phyloP scores from a whole-genome alignment of 2,329 filamentous ascomycete genomes.

The Aspergillus brunneoviolaceus region DNA sequence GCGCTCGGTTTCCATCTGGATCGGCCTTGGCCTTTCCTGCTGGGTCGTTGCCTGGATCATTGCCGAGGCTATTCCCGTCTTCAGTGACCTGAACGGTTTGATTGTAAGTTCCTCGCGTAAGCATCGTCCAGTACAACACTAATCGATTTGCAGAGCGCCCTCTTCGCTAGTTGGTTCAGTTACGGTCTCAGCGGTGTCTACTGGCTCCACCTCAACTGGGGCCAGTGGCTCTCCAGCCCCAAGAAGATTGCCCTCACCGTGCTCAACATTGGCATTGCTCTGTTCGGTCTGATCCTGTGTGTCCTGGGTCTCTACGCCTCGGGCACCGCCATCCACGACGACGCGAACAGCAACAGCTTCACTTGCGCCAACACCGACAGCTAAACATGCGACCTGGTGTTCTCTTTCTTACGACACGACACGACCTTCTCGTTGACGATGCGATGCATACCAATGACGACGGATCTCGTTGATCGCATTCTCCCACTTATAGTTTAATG shows the following conservation, averaged over 20 bases:
- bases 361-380: constrained; percentile 25
- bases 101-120: not conserved
- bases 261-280: constrained; percentile 14
- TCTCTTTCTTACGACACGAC: not conserved
- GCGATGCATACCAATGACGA: not conserved
- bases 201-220: constrained; percentile 38
- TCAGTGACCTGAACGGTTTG: constrained; percentile 53
- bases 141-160: constrained; percentile 36
- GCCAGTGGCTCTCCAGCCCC: constrained; percentile 30
- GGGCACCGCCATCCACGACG: constrained; percentile 28
- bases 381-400: not conserved
- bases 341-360: constrained; percentile 23
- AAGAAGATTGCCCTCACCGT: constrained; percentile 31
- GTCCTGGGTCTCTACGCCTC: constrained; percentile 30
- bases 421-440: not conserved
- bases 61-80: constrained; percentile 67
- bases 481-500: not conserved
- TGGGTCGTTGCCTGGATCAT: constrained; percentile 66
- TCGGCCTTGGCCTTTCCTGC: constrained; percentile 52
- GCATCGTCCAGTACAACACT: not conserved
- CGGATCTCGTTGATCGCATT: not conserved
- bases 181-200: constrained; percentile 34
- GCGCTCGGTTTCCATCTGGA: constrained; percentile 56
- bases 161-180: constrained; percentile 67
- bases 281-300: constrained; percentile 22